phyloP scores from a whole-genome alignment of 805 yeast species.

The Candida vaughaniae region DNA sequence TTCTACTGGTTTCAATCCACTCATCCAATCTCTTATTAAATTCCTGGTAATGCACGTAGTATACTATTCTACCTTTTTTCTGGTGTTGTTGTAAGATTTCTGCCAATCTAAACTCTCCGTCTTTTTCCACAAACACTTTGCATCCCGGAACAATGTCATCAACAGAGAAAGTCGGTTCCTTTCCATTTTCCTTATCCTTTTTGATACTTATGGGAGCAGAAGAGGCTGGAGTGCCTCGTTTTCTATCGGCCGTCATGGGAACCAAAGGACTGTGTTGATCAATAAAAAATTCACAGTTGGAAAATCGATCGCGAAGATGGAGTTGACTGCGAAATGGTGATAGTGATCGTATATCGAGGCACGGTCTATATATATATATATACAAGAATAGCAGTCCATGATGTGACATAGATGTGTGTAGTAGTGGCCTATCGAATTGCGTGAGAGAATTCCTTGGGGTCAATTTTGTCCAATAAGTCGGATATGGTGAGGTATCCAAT shows the following conservation, averaged over 20 bases:
- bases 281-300: too few relatives aligned
- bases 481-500: constrained; percentile 41
- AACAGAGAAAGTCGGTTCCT: constrained; percentile 18
- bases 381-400: too few relatives aligned
- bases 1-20: constrained; percentile 76
- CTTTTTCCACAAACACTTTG: constrained; percentile 79
- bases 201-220: constrained; percentile 10
- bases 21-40: constrained; percentile 96
- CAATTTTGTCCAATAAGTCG: too few relatives aligned
- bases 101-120: constrained; percentile 75
- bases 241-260: constrained; percentile 1
- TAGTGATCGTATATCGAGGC: too few relatives aligned
- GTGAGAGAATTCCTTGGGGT: too few relatives aligned
- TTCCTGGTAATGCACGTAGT: constrained; percentile 91
- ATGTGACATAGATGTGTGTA: too few relatives aligned
- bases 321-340: too few relatives aligned
- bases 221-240: constrained; percentile 6
- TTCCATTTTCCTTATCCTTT: constrained; percentile 8
- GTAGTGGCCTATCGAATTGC: too few relatives aligned
- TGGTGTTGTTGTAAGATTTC: constrained; percentile 78
- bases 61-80: constrained; percentile 74
- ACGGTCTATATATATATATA: too few relatives aligned
- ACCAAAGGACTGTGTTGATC: too few relatives aligned
- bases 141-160: constrained; percentile 72
- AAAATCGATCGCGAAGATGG: too few relatives aligned